Evolutionary conservation across 106 monocot genomes (phyloP).

Genomic region (Phalaenopsis aphrodite): DNA sequence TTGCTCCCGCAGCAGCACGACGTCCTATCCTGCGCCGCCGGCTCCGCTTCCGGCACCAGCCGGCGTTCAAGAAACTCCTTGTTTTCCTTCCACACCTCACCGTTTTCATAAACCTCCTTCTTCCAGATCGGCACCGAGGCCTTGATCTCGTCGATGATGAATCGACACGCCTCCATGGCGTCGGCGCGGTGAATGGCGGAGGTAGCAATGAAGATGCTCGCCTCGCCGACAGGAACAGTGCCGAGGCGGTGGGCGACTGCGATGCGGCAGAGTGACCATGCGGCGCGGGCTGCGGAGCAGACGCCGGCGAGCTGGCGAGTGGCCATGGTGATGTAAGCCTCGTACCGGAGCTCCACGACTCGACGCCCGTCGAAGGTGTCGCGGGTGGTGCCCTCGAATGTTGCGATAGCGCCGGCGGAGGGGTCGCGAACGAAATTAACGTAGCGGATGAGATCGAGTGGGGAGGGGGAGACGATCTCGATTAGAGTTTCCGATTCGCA

Average conservation of each 20-base stretch:
- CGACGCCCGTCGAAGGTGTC: constrained; percentile 72
- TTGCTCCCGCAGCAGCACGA: constrained; percentile 20
- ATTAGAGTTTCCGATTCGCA: constrained; percentile 36
- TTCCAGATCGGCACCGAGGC: constrained; percentile 92
- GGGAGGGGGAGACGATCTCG: constrained; percentile 52
- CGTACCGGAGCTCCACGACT: constrained; percentile 84
- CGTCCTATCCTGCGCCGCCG: constrained; percentile 9
- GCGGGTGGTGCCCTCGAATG: constrained; percentile 90
- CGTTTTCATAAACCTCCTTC: constrained; percentile 89
- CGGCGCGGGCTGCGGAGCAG: constrained; percentile 33
- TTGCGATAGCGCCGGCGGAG: constrained; percentile 72
- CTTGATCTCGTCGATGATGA: constrained; percentile 86
- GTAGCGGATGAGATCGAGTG: constrained; percentile 43
- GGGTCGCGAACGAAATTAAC: constrained; percentile 64
- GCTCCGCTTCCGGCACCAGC: constrained; percentile 4
- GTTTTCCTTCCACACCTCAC: constrained; percentile 98
- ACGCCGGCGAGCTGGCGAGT: constrained; percentile 33
- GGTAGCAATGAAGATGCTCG: constrained; percentile 79
- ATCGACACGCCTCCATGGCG: constrained; percentile 76
- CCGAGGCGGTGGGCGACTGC: constrained; percentile 77
- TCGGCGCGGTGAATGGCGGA: constrained; percentile 70
- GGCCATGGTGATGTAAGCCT: constrained; percentile 86
- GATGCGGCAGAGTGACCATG: constrained; percentile 28
- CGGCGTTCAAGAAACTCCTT: constrained; percentile 49
- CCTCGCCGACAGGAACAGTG: constrained; percentile 55